Evolutionary conservation across 768 basidiomycete species (phyloP).

Genomic region (Hemileccinum rubropunctum): DNA sequence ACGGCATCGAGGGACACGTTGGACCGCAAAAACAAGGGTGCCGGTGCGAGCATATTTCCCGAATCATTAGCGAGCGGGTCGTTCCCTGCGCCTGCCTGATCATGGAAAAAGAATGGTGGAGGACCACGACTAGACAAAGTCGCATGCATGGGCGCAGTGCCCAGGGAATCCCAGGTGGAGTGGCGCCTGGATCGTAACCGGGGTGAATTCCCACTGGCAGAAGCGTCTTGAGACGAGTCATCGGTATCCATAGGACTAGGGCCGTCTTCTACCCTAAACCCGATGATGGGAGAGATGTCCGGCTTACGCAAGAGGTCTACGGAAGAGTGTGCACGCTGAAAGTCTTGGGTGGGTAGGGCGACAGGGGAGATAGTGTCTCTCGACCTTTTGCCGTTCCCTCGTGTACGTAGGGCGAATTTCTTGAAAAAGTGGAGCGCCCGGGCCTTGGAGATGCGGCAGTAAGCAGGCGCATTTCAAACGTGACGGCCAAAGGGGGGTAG

Average conservation of each 20-base stretch:
- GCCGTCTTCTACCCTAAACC: slow-evolving; percentile 21
- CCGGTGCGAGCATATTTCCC: slow-evolving; percentile 14
- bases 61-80: neutral
- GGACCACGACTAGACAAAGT: slow-evolving; percentile 12
- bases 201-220: slow-evolving; percentile 22
- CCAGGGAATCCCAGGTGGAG: slow-evolving; percentile 23
- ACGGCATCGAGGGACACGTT: slow-evolving; percentile 7
- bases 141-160: slow-evolving; percentile 2
- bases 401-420: slow-evolving; percentile 35
- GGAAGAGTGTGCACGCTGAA: slow-evolving; percentile 33
- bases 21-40: slow-evolving; percentile 13
- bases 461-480: slow-evolving; percentile 14
- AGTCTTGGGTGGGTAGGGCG: slow-evolving; percentile 20
- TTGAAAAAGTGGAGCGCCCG: slow-evolving; percentile 40
- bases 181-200: slow-evolving; percentile 17
- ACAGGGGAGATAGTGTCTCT: slow-evolving; percentile 27
- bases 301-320: slow-evolving; percentile 32
- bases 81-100: slow-evolving; percentile 1
- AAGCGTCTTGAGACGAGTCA: slow-evolving; percentile 30
- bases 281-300: slow-evolving; percentile 22
- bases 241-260: slow-evolving; percentile 30
- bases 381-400: slow-evolving; percentile 28
- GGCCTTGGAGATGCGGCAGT: slow-evolving; percentile 11
- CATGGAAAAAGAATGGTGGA: slow-evolving; percentile 12
- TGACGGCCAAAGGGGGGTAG: neutral